A percentile compares a stretch with the other conserved stretches of the same genome.
These are phyloP conservation scores for Globisporangium radiosum DNA, from an alignment of 352 stramenopile species.

Conservation along the genomic window DNA sequence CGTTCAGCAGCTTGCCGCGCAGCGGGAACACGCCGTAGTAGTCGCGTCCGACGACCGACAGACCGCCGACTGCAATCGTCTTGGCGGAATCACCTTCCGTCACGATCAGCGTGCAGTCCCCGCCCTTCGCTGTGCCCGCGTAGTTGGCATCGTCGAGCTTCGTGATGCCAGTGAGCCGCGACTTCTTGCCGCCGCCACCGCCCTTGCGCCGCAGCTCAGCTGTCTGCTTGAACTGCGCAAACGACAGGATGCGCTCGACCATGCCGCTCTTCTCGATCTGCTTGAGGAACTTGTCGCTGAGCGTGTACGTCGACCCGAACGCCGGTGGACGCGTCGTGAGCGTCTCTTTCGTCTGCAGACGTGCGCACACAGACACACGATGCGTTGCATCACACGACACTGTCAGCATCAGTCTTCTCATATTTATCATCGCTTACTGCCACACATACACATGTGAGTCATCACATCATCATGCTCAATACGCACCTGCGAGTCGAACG, in stretches of 20 bases:
- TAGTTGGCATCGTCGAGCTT: constrained; percentile 98
- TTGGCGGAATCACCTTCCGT: constrained; percentile 99
- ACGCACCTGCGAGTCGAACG: constrained; percentile 94
- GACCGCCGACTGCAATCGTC: constrained; percentile 93
- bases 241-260: constrained; percentile 88
- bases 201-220: constrained; percentile 88
- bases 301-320: constrained; percentile 84
- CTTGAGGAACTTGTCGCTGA: constrained; percentile 87
- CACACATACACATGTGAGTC: too few relatives aligned
- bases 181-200: constrained; percentile 69
- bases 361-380: not conserved
- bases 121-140: constrained; percentile 85
- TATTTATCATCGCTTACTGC: not conserved
- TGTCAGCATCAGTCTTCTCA: not conserved
- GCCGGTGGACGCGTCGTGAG: constrained; percentile 84
- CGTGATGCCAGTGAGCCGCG: constrained; percentile 85
- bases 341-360: constrained; percentile 92
- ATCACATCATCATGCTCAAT: not conserved
- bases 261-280: constrained; percentile 87
- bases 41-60: constrained; percentile 94
- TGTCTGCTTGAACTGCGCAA: constrained; percentile 90
- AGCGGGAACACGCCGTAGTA: constrained; percentile 98
- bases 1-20: constrained; percentile 98
- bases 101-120: constrained; percentile 97
- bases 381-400: not conserved